These are phyloP conservation scores for Arthrobotrys sinensis DNA, from an alignment of 2,329 filamentous ascomycete species.

Conservation along the genomic window DNA sequence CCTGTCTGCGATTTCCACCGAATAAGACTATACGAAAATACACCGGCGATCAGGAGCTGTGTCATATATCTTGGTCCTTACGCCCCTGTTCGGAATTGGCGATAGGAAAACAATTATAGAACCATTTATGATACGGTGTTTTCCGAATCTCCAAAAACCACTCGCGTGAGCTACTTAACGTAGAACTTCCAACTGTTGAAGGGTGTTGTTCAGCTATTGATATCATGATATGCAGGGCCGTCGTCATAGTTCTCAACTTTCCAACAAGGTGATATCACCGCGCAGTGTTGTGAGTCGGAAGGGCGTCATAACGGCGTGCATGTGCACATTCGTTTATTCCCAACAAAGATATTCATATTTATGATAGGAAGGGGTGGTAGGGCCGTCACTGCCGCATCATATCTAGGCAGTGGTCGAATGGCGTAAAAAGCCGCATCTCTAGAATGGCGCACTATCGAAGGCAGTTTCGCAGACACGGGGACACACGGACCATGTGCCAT, in stretches of 20 bases:
- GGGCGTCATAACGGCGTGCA: slow-evolving; percentile 19
- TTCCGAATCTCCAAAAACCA: not conserved
- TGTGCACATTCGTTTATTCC: slow-evolving; percentile 12
- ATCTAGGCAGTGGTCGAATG: not conserved
- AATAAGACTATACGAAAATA: not conserved
- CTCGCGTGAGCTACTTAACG: not conserved
- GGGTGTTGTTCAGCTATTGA: not conserved
- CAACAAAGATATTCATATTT: not conserved
- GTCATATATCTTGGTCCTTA: not conserved
- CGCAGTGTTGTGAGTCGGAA: slow-evolving; percentile 1
- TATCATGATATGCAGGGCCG: slow-evolving; percentile 26
- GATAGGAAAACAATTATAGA: slow-evolving; percentile 1
- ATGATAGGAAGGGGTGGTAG: not conserved
- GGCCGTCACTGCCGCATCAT: slow-evolving; percentile 34
- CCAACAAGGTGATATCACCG: slow-evolving; percentile 24
- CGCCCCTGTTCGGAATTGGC: not conserved
- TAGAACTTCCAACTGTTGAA: not conserved
- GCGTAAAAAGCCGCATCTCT: slow-evolving; percentile 10
- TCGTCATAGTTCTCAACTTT: slow-evolving; percentile 22
- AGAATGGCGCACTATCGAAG: slow-evolving; percentile 8
- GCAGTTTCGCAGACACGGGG: not conserved
- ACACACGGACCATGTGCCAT: not conserved
- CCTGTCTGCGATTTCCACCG: slow-evolving; percentile 1
- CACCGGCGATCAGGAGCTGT: not conserved
- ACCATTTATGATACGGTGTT: not conserved